Percentiles rank a stretch among this genome's conserved stretches.
Evolutionary conservation across 805 yeast genomes (phyloP).

Genomic region (Spathaspora girioi): DNA sequence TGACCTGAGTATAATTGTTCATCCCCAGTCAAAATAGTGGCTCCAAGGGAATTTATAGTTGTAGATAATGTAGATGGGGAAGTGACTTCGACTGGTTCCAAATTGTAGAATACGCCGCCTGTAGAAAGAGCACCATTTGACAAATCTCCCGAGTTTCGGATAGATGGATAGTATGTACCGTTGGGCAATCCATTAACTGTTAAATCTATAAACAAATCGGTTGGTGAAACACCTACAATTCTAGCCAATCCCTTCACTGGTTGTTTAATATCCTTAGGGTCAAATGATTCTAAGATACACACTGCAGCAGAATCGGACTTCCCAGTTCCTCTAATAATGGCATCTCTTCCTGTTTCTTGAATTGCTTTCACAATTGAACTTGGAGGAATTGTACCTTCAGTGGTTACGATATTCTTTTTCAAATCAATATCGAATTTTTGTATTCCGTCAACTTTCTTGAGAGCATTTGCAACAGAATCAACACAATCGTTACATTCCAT

Average conservation of each 20-base stretch:
- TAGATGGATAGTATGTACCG: conserved; percentile 66
- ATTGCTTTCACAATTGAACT: conserved; percentile 65
- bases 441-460: conserved; percentile 50
- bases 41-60: conserved; percentile 33
- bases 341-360: conserved; percentile 77
- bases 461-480: conserved; percentile 51
- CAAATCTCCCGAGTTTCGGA: conserved; percentile 72
- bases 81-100: conserved; percentile 37
- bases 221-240: conserved; percentile 61
- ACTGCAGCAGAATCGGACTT: conserved; percentile 86
- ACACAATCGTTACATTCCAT: conserved; percentile 77
- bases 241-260: conserved; percentile 88
- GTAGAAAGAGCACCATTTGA: conserved; percentile 69
- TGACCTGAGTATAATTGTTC: conserved; percentile 30
- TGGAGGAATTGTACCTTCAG: conserved; percentile 72
- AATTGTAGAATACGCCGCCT: conserved; percentile 47
- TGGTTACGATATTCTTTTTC: conserved; percentile 56
- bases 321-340: conserved; percentile 90
- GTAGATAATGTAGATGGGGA: conserved; percentile 22
- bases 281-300: conserved; percentile 76
- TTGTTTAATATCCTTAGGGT: conserved; percentile 36
- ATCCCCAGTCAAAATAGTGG: conserved; percentile 14
- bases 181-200: conserved; percentile 68
- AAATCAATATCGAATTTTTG: conserved; percentile 55
- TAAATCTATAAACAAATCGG: conserved; percentile 64